Base-by-base conservation (phyloP, 495 filamentous ascomycete genomes). In the Penicillium lividum region DNA sequence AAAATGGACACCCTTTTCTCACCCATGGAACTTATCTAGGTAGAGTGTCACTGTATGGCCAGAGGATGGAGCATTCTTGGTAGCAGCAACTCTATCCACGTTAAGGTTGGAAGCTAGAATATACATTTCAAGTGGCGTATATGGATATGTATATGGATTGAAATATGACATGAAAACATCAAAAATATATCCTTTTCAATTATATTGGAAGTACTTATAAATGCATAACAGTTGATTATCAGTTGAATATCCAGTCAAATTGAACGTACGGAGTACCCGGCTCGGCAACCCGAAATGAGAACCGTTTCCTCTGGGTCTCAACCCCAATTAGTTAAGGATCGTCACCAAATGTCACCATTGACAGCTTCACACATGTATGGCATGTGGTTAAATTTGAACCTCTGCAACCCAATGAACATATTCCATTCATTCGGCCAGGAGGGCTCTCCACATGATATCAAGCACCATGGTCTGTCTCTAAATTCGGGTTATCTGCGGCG, bases 381-480 rank as follows among this genome's bases (percentile, higher is more conserved):
- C n/a, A 15, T 15, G 7, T 27, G 22, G 22, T 27, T 28, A 29
- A 28, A 3, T 47, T 47, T 25, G 44, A 28, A 6, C 44, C 15
- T 47, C 43, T 47, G 27, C 28, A 47, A 47, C 44, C 22, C 18
- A 27, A 1, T 46, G 11, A 28, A 25, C 13, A 51, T 36, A 7
- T 16, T 13, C 45, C 36, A 53, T 36, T 48, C 46, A 29, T 28
- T 33, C 33, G 43, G 30, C 25, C 43, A 53, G 42, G 50, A 28
- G 28, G 53, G 42, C 42, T 59, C 50, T 45, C 43, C 43, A 59
- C 56, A 59, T 27, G 22, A 59, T 15, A 50, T 53, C 30, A 22
- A 29, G 22, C 25, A 29, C 25, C 22, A 47, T 7, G 25, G 45
- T 29, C 30, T 34, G 28, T 31, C 7, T 15, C 15, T 10, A 34